Conservation (phyloP, 2,329 filamentous ascomycete genomes). For the Colletotrichum limetticola region DNA sequence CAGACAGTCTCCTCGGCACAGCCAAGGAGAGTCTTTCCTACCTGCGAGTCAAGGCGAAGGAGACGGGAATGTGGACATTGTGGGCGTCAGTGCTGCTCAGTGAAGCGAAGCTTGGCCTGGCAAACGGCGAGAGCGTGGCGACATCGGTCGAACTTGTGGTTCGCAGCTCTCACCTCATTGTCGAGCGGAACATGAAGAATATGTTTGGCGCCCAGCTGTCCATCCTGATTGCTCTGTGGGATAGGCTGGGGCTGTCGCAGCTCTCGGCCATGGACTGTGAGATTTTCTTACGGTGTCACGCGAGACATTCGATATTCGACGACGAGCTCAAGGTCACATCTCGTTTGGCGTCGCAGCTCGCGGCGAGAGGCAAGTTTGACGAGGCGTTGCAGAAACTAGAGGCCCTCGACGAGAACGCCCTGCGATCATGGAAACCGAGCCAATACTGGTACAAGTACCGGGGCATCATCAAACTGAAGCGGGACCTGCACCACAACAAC, state of each 20-base stretch:
- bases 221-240: conserved; percentile 78
- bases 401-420: conserved; percentile 65
- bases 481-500: conserved; percentile 67
- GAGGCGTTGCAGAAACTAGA: conserved; percentile 64
- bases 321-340: conserved; percentile 82
- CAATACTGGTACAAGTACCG: conserved; percentile 78
- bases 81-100: conserved; percentile 86
- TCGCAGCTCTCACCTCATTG: conserved; percentile 84
- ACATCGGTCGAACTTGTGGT: conserved; percentile 80
- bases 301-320: conserved; percentile 69
- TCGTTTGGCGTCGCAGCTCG: conserved; percentile 68
- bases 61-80: conserved; percentile 86
- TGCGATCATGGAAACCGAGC: conserved; percentile 80
- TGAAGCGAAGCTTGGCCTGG: conserved; percentile 83
- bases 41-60: conserved; percentile 85
- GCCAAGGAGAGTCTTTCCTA: conserved; percentile 86
- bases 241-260: conserved; percentile 73
- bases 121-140: conserved; percentile 73
- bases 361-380: conserved; percentile 76
- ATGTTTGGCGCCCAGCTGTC: conserved; percentile 81
- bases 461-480: conserved; percentile 72
- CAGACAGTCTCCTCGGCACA: conserved; percentile 78
- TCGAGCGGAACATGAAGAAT: conserved; percentile 78
- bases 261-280: conserved; percentile 73
- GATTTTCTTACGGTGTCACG: conserved; percentile 80